Evolutionary conservation across 176 grass and related monocot species (phyloP).

Genomic region (Musa beccarii): DNA sequence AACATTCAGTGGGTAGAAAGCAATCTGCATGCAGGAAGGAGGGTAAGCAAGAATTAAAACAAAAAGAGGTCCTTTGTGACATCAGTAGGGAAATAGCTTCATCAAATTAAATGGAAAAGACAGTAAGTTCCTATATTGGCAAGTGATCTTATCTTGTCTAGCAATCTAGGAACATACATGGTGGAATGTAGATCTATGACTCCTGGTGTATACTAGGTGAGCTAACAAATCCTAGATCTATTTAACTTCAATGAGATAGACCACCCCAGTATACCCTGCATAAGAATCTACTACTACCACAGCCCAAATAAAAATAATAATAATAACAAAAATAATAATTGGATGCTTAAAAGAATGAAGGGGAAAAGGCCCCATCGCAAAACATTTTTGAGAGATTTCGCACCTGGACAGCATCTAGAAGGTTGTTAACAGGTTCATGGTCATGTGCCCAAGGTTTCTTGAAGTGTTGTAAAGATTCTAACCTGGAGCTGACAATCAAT

Average conservation of each 20-base stretch:
- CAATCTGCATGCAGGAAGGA: not conserved
- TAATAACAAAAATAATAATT: not conserved
- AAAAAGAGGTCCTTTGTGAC: not conserved
- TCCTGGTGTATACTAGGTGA: no score
- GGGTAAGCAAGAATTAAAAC: not conserved
- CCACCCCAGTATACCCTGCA: no score
- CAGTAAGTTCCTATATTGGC: no score
- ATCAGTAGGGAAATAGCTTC: not conserved
- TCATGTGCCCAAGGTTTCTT: constrained; percentile 96
- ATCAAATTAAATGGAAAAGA: not conserved
- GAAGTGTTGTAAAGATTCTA: constrained; percentile 69
- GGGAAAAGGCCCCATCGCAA: no score
- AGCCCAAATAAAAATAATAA: not conserved
- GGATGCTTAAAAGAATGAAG: not conserved
- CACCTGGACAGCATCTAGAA: constrained; percentile 84
- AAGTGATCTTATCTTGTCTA: no score
- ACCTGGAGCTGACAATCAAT: constrained; percentile 72
- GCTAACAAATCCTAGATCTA: no score
- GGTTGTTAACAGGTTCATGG: constrained; percentile 53
- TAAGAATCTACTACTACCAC: no score
- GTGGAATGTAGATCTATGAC: no score
- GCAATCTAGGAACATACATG: no score
- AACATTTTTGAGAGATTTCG: not conserved
- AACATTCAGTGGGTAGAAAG: not conserved
- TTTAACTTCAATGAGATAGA: no score